phyloP scores from a whole-genome alignment of 805 yeast genomes.

The Starmerella bacillaris region DNA sequence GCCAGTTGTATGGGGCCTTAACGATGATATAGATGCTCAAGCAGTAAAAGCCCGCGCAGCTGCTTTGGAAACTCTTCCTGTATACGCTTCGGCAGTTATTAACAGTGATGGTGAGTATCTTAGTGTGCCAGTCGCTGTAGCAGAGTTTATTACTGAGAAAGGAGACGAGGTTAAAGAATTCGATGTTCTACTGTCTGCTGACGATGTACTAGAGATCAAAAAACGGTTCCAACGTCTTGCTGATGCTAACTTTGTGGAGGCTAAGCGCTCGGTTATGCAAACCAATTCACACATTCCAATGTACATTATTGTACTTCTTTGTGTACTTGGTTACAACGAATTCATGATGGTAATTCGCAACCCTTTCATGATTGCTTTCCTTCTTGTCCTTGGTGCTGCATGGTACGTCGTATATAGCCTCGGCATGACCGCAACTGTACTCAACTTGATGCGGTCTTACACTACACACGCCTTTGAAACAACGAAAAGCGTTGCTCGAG shows the following conservation, averaged over 20 bases:
- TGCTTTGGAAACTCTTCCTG: conserved; percentile 42
- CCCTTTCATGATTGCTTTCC: conserved; percentile 53
- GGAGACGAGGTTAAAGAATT: conserved; percentile 27
- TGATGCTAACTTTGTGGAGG: conserved; percentile 66
- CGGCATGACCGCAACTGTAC: conserved; percentile 61
- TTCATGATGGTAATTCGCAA: conserved; percentile 72
- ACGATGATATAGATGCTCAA: conserved; percentile 49
- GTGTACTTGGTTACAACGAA: conserved; percentile 89
- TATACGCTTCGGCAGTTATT: conserved; percentile 35
- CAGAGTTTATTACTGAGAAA: conserved; percentile 25
- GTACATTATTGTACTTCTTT: conserved; percentile 54
- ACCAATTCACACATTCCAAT: conserved; percentile 66
- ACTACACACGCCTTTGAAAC: background rate
- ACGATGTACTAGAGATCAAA: conserved; percentile 39
- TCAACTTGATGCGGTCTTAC: conserved; percentile 31
- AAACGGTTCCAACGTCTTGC: conserved; percentile 52
- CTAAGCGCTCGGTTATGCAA: conserved; percentile 69
- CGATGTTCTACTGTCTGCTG: conserved; percentile 34
- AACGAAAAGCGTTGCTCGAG: background rate
- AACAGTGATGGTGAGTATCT: conserved; percentile 24
- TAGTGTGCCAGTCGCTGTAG: conserved; percentile 38
- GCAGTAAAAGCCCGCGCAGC: conserved; percentile 42
- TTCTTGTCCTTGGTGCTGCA: conserved; percentile 40
- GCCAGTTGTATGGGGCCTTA: conserved; percentile 65
- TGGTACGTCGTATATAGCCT: conserved; percentile 49